phyloP scores from a whole-genome alignment of 352 stramenopile species.

The Detonula confervacea region DNA sequence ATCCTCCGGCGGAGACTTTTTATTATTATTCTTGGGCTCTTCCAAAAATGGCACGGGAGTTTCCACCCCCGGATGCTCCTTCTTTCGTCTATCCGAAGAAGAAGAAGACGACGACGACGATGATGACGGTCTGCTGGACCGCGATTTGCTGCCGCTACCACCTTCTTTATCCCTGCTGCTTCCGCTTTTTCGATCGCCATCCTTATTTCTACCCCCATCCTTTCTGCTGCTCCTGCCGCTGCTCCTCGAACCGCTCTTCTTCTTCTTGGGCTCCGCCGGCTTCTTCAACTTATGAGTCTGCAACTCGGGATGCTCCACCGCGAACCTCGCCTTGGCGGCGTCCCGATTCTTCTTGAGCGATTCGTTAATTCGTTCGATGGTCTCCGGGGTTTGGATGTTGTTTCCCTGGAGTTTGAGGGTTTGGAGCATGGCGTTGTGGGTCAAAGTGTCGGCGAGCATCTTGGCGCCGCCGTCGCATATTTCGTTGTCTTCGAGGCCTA shows the following conservation, averaged over 20 bases:
- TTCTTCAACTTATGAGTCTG: constrained; percentile 28
- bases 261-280: constrained; percentile 2
- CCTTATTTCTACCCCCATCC: background rate
- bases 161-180: background rate
- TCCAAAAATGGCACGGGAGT: background rate
- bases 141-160: background rate
- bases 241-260: constrained; percentile 6
- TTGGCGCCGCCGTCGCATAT: constrained; percentile 44
- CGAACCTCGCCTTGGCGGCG: constrained; percentile 12
- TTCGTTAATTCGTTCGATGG: constrained; percentile 13
- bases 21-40: background rate
- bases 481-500: constrained; percentile 59
- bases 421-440: constrained; percentile 37
- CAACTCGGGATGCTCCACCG: constrained; percentile 10
- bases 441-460: constrained; percentile 44
- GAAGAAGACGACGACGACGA: background rate
- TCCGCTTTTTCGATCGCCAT: too few relatives aligned
- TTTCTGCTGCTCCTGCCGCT: background rate
- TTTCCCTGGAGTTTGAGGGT: constrained; percentile 44
- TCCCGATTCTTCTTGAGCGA: constrained; percentile 19
- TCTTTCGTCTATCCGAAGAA: background rate
- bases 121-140: background rate
- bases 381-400: constrained; percentile 17
- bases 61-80: background rate
- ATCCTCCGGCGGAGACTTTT: background rate